phyloP scores from a whole-genome alignment of 2,329 filamentous ascomycete genomes.

The Fusarium abutilonis region DNA sequence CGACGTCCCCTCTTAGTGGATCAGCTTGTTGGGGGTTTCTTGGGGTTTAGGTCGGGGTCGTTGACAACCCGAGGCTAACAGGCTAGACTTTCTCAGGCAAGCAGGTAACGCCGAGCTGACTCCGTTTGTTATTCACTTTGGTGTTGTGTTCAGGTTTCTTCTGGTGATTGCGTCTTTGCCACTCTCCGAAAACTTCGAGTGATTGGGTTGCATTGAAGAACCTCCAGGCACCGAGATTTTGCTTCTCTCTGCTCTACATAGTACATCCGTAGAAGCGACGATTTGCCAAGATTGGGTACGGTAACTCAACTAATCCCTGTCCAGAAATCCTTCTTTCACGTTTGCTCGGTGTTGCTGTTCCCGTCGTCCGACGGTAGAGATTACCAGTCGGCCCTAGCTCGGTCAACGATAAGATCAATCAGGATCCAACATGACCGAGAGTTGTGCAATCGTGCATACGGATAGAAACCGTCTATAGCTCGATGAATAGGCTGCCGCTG shows the following conservation, averaged over 20 bases:
- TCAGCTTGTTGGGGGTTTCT: constrained; percentile 32
- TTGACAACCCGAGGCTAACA: constrained; percentile 8
- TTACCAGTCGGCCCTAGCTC: constrained; percentile 30
- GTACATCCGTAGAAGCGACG: constrained; percentile 1
- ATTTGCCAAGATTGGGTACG: constrained; percentile 19
- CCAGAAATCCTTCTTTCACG: constrained; percentile 19
- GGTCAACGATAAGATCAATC: constrained; percentile 14
- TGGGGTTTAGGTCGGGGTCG: constrained; percentile 30
- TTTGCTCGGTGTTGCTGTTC: constrained; percentile 12
- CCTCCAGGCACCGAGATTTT: constrained; percentile 20
- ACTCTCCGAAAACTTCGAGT: constrained; percentile 5
- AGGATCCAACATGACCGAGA: constrained; percentile 2
- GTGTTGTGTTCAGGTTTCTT: constrained; percentile 16
- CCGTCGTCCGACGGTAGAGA: constrained; percentile 7
- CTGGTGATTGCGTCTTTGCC: constrained; percentile 6
- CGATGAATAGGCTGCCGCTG: not conserved
- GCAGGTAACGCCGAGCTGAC: constrained; percentile 35
- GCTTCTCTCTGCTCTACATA: not conserved
- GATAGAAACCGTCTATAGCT: constrained; percentile 10
- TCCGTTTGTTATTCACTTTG: constrained; percentile 8
- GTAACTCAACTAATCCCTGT: constrained; percentile 16
- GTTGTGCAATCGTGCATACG: not conserved
- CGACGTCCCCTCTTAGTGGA: constrained; percentile 12
- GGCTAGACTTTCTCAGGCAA: constrained; percentile 19
- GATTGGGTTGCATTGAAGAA: constrained; percentile 27